Evolutionary conservation across 208 protist species (phyloP).

Genomic region (Strigomonas galati): DNA sequence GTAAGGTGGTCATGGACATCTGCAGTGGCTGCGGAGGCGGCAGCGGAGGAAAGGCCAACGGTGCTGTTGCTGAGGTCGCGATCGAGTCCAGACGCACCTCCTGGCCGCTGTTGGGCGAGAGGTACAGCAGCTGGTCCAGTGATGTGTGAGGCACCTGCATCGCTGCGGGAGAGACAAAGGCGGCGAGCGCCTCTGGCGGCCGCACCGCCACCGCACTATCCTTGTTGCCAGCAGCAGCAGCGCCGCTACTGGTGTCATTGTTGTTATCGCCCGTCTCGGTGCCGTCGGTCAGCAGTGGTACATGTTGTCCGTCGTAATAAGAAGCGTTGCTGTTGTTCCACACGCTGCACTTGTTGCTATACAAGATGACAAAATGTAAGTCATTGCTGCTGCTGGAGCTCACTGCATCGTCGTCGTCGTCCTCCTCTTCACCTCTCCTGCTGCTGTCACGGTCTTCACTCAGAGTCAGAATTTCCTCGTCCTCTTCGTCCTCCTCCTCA

Average conservation of each 20-base stretch:
- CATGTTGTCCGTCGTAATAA: neutral
- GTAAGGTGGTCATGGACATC: neutral
- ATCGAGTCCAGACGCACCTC: neutral
- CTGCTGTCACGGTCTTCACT: too few species aligned
- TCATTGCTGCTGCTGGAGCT: slow-evolving; percentile 12
- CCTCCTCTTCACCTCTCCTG: too few species aligned
- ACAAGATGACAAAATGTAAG: slow-evolving; percentile 41
- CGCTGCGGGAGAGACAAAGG: neutral
- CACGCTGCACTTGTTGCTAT: slow-evolving; percentile 46
- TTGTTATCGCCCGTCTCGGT: neutral
- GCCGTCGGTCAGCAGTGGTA: neutral
- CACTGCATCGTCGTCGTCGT: neutral
- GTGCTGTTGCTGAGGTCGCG: too few species aligned
- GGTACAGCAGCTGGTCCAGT: neutral
- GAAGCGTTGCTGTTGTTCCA: neutral
- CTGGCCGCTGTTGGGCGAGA: neutral
- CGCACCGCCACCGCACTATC: neutral
- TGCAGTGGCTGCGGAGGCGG: too few species aligned
- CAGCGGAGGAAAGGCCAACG: neutral
- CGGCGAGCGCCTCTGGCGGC: neutral
- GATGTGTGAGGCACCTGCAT: neutral
- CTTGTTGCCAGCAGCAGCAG: too few species aligned
- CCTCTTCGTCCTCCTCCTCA: too few species aligned
- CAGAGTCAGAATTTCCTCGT: too few species aligned
- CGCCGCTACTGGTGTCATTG: neutral